Conservation (phyloP, 2,329 filamentous ascomycete species). For the Dothideomycetidae sp. region DNA sequence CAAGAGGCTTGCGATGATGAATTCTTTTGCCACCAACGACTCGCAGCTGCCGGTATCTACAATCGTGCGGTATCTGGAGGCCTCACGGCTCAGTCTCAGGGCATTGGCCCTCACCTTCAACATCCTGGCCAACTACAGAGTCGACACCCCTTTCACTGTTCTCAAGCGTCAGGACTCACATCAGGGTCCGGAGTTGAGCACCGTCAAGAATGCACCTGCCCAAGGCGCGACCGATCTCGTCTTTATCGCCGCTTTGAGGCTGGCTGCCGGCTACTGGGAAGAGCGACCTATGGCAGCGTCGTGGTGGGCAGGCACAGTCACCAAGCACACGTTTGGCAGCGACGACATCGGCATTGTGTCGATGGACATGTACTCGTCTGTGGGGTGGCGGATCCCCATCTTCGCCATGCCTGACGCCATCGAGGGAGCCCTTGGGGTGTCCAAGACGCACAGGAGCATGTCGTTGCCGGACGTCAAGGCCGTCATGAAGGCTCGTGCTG, state of each 20-base stretch:
- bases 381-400: constrained; percentile 18
- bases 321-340: constrained; percentile 12
- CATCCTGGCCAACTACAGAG: constrained; percentile 16
- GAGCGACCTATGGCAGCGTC: constrained; percentile 15
- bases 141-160: constrained; percentile 3
- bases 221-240: constrained; percentile 14
- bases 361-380: constrained; percentile 13
- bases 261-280: constrained; percentile 18
- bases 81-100: constrained; percentile 17
- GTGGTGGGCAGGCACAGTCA: constrained; percentile 17
- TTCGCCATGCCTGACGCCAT: constrained; percentile 13
- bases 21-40: constrained; percentile 9
- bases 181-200: neutral
- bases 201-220: constrained; percentile 9
- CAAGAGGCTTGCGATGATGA: constrained; percentile 6
- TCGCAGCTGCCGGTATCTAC: constrained; percentile 11
- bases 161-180: constrained; percentile 10
- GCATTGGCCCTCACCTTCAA: constrained; percentile 19
- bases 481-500: neutral
- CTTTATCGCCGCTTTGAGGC: constrained; percentile 16
- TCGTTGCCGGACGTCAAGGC: neutral
- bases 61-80: constrained; percentile 16
- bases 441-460: neutral
- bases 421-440: constrained; percentile 4
- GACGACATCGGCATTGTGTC: constrained; percentile 14